Evolutionary conservation across 495 filamentous ascomycete species (phyloP), one percentile per base, ranked within the genome.

Genomic region (Lepraria neglecta): DNA sequence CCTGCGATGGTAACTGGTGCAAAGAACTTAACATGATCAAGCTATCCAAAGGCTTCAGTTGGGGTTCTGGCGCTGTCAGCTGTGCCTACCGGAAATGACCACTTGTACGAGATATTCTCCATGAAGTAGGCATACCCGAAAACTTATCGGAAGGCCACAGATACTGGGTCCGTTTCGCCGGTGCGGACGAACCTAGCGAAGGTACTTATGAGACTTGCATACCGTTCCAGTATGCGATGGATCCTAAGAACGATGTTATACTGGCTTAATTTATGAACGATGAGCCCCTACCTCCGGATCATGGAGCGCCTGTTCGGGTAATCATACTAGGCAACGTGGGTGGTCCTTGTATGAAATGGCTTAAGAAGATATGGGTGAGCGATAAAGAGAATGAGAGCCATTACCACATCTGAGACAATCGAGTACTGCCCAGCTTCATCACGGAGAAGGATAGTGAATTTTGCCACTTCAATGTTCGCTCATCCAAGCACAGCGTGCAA

Each of bases 131-230:
- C 30, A 38, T 58, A 14, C 15, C 27, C 0, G 15, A 33, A 11
- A 10, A 19, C 7, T 10, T 31, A 5, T 21, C 6, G 6, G 6
- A 46, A 30, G 21, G 21, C 27, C 38, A 45, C 15, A 45, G 21
- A 28, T 57, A 51, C 24, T 45, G 27, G 27, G 43, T 33, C 24
- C 12, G 11, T 19, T 46, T 46, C 40, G 38, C 24, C 15, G n/a
- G 56, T 46, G 28, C 42, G 1, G 42, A 46, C 12, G 56, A 46
- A 14, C 56, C 15, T 45, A 35, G n/a, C 27, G 42, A 58, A 46
- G 14, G 56, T 6, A 35, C 3, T n/a, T 35, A 47, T 47, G 42
- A 58, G 56, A 46, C 42, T 33, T 46, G 42, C n/a, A 24, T 47
- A 15, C 9, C 3, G 9, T 7, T 33, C 31, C 42, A 21, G 4